Evolutionary conservation across 1,139 yeast genomes (phyloP).

Genomic region (Blastobotrys petasosporus): DNA sequence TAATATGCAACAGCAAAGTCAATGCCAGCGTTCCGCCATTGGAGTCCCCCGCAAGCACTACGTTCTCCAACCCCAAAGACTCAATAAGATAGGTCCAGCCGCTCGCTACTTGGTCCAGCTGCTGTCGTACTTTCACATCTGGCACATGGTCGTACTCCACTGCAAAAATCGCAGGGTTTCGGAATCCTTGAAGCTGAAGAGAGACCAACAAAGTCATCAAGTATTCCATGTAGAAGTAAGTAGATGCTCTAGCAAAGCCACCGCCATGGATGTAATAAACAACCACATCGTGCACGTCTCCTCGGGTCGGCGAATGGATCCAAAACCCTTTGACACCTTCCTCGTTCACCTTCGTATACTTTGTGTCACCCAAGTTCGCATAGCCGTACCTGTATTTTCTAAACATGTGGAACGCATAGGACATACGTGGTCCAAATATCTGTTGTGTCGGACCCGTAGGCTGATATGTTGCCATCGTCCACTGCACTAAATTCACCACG

Average conservation of each 20-base stretch:
- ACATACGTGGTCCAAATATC: slow-evolving; percentile 21
- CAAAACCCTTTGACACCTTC: slow-evolving; percentile 32
- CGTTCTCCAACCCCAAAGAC: slow-evolving; percentile 26
- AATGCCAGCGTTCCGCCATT: slow-evolving; percentile 40
- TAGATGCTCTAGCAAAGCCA: slow-evolving; percentile 30
- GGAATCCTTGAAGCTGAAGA: slow-evolving; percentile 40
- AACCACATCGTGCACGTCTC: slow-evolving; percentile 32
- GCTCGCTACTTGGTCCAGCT: slow-evolving; percentile 25
- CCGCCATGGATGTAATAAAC: slow-evolving; percentile 38
- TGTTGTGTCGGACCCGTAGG: slow-evolving; percentile 20
- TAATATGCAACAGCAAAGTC: slow-evolving; percentile 35
- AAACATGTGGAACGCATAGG: slow-evolving; percentile 21
- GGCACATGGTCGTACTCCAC: slow-evolving; percentile 31
- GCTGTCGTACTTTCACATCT: slow-evolving; percentile 27
- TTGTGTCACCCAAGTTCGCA: slow-evolving; percentile 26
- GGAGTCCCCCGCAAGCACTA: slow-evolving; percentile 39
- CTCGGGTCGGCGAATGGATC: slow-evolving; percentile 33
- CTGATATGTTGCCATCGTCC: slow-evolving; percentile 19
- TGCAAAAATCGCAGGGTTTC: slow-evolving; percentile 40
- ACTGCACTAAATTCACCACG: slow-evolving; percentile 22
- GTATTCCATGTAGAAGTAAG: slow-evolving; percentile 39
- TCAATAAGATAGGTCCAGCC: slow-evolving; percentile 32
- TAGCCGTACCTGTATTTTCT: slow-evolving; percentile 27
- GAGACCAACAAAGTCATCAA: slow-evolving; percentile 34
- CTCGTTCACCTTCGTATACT: slow-evolving; percentile 5